Evolutionary conservation across 345 rosid species (phyloP).

Genomic region (Camelina hispida): DNA sequence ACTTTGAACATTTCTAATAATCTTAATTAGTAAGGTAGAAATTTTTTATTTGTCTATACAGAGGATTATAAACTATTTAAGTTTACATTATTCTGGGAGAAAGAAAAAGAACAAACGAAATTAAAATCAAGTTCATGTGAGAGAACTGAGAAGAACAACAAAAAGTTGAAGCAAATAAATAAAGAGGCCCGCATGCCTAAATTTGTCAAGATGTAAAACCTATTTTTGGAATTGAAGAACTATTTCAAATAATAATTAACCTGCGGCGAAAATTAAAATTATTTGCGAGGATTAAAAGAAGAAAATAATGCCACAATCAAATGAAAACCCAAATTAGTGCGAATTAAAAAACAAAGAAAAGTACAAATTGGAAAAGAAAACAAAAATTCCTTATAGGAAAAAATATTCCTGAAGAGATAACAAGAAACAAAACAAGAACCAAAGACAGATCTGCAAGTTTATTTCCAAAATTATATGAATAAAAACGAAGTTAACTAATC

Average conservation of each 20-base stretch:
- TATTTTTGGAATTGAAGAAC: not conserved
- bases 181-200: constrained; percentile 16
- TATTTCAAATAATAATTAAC: not conserved
- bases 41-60: too few relatives aligned
- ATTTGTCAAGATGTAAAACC: constrained; percentile 3
- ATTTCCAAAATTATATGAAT: not conserved
- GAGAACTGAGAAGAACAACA: constrained; percentile 10
- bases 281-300: not conserved
- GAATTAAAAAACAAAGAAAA: not conserved
- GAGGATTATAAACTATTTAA: too few relatives aligned
- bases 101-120: too few relatives aligned
- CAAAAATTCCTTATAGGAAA: not conserved
- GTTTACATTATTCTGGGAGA: too few relatives aligned
- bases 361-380: not conserved
- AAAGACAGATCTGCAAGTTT: constrained; percentile 18
- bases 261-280: not conserved
- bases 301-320: not conserved
- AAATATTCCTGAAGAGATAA: not conserved
- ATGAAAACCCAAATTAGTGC: not conserved
- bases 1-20: constrained; percentile 4
- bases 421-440: constrained; percentile 16
- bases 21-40: too few relatives aligned
- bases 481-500: constrained; percentile 1
- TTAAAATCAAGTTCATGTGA: too few relatives aligned
- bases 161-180: constrained; percentile 12